phyloP scores from a whole-genome alignment of 495 filamentous ascomycete species.

The Hypoxylon perforatum region DNA sequence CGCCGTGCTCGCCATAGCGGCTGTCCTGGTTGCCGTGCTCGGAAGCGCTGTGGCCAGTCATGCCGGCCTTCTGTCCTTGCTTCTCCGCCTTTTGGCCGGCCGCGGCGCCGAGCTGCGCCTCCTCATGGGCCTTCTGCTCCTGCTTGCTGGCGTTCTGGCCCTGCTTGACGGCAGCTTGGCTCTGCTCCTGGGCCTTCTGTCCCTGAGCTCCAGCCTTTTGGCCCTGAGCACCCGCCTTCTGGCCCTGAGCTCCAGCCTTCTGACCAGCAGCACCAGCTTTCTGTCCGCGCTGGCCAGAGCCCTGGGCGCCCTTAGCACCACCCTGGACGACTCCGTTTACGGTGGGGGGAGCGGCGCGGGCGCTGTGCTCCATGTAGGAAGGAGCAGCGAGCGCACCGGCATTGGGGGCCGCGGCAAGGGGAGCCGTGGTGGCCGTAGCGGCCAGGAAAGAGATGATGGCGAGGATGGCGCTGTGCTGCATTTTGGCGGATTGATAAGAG shows the following conservation, averaged over 20 bases:
- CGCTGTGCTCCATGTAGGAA: constrained; percentile 2
- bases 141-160: constrained; percentile 5
- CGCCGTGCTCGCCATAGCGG: constrained; percentile 25
- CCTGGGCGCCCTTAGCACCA: background rate
- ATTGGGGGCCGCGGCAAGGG: constrained; percentile 6
- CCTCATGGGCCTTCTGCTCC: background rate
- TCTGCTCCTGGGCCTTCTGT: background rate
- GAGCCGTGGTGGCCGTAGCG: constrained; percentile 24
- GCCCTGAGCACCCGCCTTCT: constrained; percentile 4
- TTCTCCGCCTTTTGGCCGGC: constrained; percentile 6
- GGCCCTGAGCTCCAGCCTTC: background rate
- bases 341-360: constrained; percentile 1
- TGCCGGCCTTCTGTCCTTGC: background rate
- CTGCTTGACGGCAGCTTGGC: background rate
- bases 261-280: background rate
- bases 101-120: background rate
- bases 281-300: background rate
- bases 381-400: constrained; percentile 12
- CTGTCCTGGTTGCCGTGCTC: constrained; percentile 16
- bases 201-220: background rate
- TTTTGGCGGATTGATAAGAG: constrained; percentile 22
- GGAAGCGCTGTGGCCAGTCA: constrained; percentile 10
- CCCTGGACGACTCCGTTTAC: background rate
- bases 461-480: constrained; percentile 35
- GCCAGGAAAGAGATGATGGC: constrained; percentile 35